These are phyloP conservation scores for Alternaria metachromatica DNA, from an alignment of 2,329 filamentous ascomycete species.

Conservation along the genomic window DNA sequence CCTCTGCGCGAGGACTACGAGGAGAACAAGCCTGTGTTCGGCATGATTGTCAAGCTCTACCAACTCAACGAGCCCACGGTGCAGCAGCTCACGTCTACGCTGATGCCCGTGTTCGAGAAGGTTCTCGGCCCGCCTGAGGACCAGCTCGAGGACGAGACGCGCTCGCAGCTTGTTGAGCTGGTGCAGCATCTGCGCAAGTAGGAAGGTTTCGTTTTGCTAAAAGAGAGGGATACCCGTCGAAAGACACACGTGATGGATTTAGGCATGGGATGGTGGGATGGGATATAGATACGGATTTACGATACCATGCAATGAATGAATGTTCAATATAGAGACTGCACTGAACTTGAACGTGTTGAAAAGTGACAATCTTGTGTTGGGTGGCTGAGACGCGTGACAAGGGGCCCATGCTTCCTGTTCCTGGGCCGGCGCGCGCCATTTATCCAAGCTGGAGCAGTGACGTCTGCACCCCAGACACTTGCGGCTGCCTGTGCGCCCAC, in stretches of 20 bases:
- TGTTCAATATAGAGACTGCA: conserved; percentile 1
- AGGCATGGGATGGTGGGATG: conserved; percentile 10
- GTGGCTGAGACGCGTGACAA: conserved; percentile 16
- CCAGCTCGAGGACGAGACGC: conserved; percentile 76
- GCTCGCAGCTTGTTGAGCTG: conserved; percentile 69
- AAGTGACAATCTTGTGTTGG: background rate
- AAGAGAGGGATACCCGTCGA: conserved; percentile 35
- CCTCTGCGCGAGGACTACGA: conserved; percentile 93
- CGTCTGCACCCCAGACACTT: conserved; percentile 22
- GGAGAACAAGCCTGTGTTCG: conserved; percentile 93
- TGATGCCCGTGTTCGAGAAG: conserved; percentile 74
- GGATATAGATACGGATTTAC: conserved; percentile 30
- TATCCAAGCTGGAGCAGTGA: conserved; percentile 21
- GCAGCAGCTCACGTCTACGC: conserved; percentile 70
- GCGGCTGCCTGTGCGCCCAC: conserved; percentile 16
- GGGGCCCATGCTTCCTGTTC: conserved; percentile 21
- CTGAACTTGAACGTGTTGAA: background rate
- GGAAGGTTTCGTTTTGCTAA: conserved; percentile 22
- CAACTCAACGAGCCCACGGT: conserved; percentile 72
- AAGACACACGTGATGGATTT: conserved; percentile 31
- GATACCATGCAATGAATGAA: conserved; percentile 28
- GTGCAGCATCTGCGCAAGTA: conserved; percentile 60
- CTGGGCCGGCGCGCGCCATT: conserved; percentile 15
- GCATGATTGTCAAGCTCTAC: conserved; percentile 88
- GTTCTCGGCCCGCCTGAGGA: conserved; percentile 75